phyloP scores from a whole-genome alignment of 352 stramenopile genomes.

The Phytophthora sansomeana region DNA sequence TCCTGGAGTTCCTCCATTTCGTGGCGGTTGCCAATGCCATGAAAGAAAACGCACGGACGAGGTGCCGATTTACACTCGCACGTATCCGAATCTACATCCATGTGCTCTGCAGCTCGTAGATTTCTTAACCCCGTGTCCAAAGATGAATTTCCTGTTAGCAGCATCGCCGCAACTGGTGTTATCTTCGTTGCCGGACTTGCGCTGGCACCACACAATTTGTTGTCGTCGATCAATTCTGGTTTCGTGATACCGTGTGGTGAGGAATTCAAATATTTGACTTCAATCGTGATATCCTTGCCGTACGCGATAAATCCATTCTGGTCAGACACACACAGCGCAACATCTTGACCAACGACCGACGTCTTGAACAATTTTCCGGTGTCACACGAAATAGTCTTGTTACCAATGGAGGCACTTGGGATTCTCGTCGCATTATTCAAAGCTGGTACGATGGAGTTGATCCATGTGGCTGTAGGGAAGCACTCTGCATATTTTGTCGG shows the following conservation, averaged over 20 bases:
- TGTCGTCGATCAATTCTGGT: not conserved
- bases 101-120: slow-evolving; percentile 1
- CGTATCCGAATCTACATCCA: not conserved
- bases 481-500: not conserved
- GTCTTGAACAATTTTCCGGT: slow-evolving; percentile 20
- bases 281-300: slow-evolving; percentile 8
- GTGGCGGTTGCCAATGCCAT: not conserved
- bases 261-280: slow-evolving; percentile 12
- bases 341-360: slow-evolving; percentile 9
- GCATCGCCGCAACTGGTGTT: not conserved
- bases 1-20: slow-evolving; percentile 3
- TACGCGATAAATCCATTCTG: slow-evolving; percentile 19
- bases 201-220: not conserved
- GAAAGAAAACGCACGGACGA: not conserved
- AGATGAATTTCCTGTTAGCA: slow-evolving; percentile 10
- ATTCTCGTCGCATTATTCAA: slow-evolving; percentile 11
- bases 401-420: not conserved
- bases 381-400: slow-evolving; percentile 13
- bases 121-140: not conserved
- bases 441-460: slow-evolving; percentile 11
- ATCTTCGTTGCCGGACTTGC: not conserved
- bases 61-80: not conserved
- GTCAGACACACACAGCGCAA: slow-evolving; percentile 15
- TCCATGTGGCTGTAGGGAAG: slow-evolving; percentile 10
- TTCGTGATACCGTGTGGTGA: not conserved